Evolutionary conservation across 2,329 filamentous ascomycete genomes (phyloP).

Genomic region (Rhynchosporium graminicola): DNA sequence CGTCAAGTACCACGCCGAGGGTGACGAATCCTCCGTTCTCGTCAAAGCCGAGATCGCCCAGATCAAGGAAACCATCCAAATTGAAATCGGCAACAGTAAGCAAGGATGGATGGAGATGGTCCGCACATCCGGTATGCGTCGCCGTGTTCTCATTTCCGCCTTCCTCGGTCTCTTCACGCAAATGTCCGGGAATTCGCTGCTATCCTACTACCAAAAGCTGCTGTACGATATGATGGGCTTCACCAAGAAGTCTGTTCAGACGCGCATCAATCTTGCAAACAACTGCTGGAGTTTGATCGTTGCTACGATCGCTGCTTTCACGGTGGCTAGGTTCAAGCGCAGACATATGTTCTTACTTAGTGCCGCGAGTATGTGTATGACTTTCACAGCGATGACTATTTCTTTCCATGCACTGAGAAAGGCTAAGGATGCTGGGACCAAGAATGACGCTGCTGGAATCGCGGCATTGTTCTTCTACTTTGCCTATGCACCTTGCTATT

Average conservation of each 20-base stretch:
- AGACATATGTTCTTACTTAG: constrained; percentile 55
- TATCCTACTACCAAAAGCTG: constrained; percentile 51
- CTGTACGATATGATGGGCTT: constrained; percentile 50
- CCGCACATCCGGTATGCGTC: constrained; percentile 50
- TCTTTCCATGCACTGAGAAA: constrained; percentile 46
- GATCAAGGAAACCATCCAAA: constrained; percentile 56
- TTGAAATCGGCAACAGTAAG: constrained; percentile 55
- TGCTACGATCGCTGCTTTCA: constrained; percentile 45
- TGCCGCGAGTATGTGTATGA: constrained; percentile 52
- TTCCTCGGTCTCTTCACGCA: constrained; percentile 56
- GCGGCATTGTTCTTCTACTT: constrained; percentile 60
- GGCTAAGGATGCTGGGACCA: constrained; percentile 38
- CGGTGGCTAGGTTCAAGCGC: constrained; percentile 47
- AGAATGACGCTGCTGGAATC: constrained; percentile 25
- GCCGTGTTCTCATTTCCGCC: constrained; percentile 49
- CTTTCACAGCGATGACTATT: constrained; percentile 58
- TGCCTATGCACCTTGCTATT: constrained; percentile 59
- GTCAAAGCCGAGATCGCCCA: constrained; percentile 61
- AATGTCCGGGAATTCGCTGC: constrained; percentile 50
- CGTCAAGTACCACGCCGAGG: constrained; percentile 53
- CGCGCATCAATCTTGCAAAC: constrained; percentile 49
- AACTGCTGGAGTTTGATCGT: constrained; percentile 49
- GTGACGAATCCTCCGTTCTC: constrained; percentile 50
- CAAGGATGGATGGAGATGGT: constrained; percentile 55
- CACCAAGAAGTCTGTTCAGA: constrained; percentile 45